Evolutionary conservation across 2,329 filamentous ascomycete species (phyloP).

Genomic region (Orbilia quercus): DNA sequence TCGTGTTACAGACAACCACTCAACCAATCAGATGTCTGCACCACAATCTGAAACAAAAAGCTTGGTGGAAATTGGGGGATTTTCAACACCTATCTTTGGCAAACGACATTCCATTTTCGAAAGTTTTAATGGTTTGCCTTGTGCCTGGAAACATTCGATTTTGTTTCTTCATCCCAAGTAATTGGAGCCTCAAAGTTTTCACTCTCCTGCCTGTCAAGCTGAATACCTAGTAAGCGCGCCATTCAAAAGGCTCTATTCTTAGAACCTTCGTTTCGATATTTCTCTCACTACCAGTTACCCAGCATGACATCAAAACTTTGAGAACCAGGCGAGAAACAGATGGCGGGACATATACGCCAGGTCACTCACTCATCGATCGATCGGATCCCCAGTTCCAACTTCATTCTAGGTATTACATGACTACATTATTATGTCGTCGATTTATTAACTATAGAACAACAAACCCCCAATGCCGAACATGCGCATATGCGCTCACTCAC

Average conservation of each 20-base stretch:
- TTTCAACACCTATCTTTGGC: constrained; percentile 12
- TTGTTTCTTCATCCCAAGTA: background rate
- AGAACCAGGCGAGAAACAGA: no score
- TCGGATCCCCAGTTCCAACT: no score
- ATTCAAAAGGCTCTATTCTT: background rate
- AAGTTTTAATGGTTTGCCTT: background rate
- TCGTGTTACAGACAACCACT: no score
- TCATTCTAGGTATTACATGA: no score
- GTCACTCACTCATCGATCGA: no score
- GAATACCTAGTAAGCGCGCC: background rate
- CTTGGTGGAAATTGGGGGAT: no score
- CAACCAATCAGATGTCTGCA: constrained; percentile 3
- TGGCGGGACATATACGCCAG: no score
- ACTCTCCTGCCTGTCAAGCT: background rate
- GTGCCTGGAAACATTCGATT: background rate
- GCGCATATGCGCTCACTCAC: constrained; percentile 9
- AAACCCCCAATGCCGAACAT: no score
- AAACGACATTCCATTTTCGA: constrained; percentile 6
- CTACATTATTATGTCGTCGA: no score
- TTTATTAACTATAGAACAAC: no score
- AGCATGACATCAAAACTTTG: background rate
- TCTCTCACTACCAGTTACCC: background rate
- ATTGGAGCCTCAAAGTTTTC: constrained; percentile 3
- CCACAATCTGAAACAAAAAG: background rate
- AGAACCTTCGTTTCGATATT: background rate